Evolutionary conservation across 2,329 filamentous ascomycete species (phyloP).

Genomic region (Sporothrix luriei): DNA sequence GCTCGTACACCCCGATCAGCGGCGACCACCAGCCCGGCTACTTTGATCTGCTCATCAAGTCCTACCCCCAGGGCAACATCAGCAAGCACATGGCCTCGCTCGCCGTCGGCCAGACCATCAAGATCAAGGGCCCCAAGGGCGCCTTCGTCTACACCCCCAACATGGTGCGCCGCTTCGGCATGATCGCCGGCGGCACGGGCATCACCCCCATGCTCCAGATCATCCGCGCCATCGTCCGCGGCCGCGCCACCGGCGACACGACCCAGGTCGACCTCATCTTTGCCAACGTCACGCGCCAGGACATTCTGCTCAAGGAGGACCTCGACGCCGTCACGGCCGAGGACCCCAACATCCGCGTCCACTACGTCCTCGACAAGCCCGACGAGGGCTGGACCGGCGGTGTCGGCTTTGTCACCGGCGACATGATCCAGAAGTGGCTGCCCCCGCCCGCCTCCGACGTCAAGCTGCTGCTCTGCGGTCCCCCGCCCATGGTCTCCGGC

Average conservation of each 20-base stretch:
- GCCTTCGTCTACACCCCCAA: slow-evolving; percentile 97
- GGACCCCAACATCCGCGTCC: slow-evolving; percentile 79
- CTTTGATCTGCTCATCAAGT: slow-evolving; percentile 97
- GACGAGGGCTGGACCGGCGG: slow-evolving; percentile 89
- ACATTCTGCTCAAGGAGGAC: slow-evolving; percentile 92
- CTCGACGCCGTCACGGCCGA: slow-evolving; percentile 76
- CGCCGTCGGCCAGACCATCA: slow-evolving; percentile 81
- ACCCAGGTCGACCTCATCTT: slow-evolving; percentile 95
- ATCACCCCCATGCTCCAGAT: slow-evolving; percentile 99
- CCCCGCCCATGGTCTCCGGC: slow-evolving; percentile 93
- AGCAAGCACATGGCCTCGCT: slow-evolving; percentile 87
- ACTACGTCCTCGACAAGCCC: slow-evolving; percentile 97
- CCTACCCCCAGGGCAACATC: slow-evolving; percentile 96
- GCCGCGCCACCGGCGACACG: slow-evolving; percentile 74
- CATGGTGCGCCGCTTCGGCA: slow-evolving; percentile 94
- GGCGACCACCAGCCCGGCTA: slow-evolving; percentile 86
- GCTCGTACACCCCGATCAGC: slow-evolving; percentile 90
- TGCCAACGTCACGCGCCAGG: slow-evolving; percentile 89
- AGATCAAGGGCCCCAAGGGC: slow-evolving; percentile 91
- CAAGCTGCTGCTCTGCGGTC: slow-evolving; percentile 93
- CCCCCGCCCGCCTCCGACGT: slow-evolving; percentile 82
- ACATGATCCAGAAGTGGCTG: slow-evolving; percentile 88
- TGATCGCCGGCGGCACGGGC: slow-evolving; percentile 96
- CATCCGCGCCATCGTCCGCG: slow-evolving; percentile 84
- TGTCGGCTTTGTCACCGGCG: slow-evolving; percentile 89